Evolutionary conservation across 208 protist species (phyloP), one percentile per base, ranked within the genome.

Genomic region (Trypanosoma avium): DNA sequence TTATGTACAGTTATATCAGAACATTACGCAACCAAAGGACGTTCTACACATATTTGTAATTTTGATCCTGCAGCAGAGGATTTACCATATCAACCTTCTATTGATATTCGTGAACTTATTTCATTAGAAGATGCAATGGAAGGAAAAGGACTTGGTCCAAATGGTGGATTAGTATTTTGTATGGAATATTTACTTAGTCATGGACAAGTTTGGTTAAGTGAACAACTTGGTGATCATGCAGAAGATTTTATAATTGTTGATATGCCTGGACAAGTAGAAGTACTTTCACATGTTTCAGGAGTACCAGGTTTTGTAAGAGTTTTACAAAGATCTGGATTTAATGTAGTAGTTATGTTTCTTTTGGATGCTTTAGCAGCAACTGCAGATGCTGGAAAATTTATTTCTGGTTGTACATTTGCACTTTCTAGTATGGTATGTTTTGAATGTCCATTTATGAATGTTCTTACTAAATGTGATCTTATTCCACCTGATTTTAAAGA

Each of bases 191-290:
- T 99, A 17, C 86, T 98, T 47, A 86, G 92, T 27, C 67, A 64
- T 4, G 98, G 98, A 17, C 53, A 92, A 26, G 72, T 92, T 55
- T 99, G 98, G 98, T 70, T 99, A 33, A 61, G 78, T 30, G 93
- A 99, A 26, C 82, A 95, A 62, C 77, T 99, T 1, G 84, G 83
- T 27, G 93, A 98, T 66, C 97, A 92, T 64, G 84, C 77, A 32
- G 97, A 97, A 49, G 88, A 98, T 56, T 99, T 99, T 65, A 67
- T 99, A n/a, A 82, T 99, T 35, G 94, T 99, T 53, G 99, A 99
- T 81, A 98, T 97, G 82, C 99, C 99, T 0, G 99, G 99, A 30
- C 99, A 99, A 86, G 97, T 99, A 38, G 98, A 99, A 86, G 90
- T 99, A 45, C 99, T 99, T 64, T 98, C 97, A 40, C 98, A 99